These are phyloP conservation scores for Rosa hybrid DNA, from an alignment of 331 rosid species.

Conservation along the genomic window DNA sequence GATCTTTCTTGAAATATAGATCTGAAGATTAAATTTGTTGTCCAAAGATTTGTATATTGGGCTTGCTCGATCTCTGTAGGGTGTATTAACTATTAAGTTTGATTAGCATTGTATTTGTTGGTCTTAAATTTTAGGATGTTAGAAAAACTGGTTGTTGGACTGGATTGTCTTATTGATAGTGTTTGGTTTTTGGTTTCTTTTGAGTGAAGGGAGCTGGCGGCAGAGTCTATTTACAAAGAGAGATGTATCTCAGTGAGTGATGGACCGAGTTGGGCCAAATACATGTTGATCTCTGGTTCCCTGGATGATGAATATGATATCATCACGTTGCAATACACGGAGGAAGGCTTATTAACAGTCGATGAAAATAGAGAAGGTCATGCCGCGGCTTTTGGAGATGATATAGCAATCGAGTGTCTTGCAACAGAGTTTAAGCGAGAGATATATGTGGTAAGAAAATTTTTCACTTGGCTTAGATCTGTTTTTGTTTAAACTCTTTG, in stretches of 20 bases:
- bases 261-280: constrained; percentile 93
- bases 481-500: not conserved
- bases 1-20: not conserved
- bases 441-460: constrained; percentile 76
- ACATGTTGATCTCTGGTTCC: constrained; percentile 92
- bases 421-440: constrained; percentile 96
- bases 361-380: constrained; percentile 88
- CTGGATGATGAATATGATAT: constrained; percentile 81
- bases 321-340: constrained; percentile 92
- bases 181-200: constrained; percentile 25
- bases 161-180: constrained; percentile 2
- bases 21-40: not conserved
- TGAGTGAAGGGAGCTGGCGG: constrained; percentile 82
- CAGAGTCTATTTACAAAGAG: constrained; percentile 95
- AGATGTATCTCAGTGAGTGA: constrained; percentile 77
- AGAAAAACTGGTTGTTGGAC: not conserved
- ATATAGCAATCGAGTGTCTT: constrained; percentile 94
- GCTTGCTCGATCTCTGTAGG: not conserved
- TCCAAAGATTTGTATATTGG: not conserved
- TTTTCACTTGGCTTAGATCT: constrained; percentile 17
- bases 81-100: not conserved
- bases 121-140: not conserved
- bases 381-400: constrained; percentile 99
- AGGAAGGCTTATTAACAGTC: constrained; percentile 82
- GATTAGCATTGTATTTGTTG: not conserved